Percentiles rank a stretch among this genome's conserved stretches.
Evolutionary conservation across 164 flowering plant species (phyloP).

Genomic region (Aristolochia contorta): DNA sequence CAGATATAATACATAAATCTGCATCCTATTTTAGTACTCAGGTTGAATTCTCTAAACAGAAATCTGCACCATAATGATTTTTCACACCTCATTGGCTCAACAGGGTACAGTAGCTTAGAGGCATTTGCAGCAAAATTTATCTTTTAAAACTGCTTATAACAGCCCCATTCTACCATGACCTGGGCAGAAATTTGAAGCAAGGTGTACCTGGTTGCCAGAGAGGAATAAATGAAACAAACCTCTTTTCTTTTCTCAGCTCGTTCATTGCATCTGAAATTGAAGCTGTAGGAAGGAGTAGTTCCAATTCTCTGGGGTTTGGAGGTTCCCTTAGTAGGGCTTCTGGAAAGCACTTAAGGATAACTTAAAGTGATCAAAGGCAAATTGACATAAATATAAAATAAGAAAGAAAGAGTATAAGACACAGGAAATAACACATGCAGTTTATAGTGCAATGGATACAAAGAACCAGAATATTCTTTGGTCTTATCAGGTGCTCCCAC

Average conservation of each 20-base stretch:
- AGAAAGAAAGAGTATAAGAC: not conserved
- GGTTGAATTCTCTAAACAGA: no score
- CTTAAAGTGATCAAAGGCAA: not conserved
- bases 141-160: not conserved
- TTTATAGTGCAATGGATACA: conserved; percentile 50
- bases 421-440: not conserved
- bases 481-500: conserved; percentile 25
- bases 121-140: no score
- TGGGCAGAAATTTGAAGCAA: not conserved
- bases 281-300: conserved; percentile 61
- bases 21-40: no score
- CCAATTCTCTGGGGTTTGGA: conserved; percentile 47
- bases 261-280: conserved; percentile 85
- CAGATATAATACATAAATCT: no score
- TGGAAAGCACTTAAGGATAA: conserved; percentile 35
- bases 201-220: not conserved
- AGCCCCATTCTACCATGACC: conserved; percentile 1
- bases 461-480: conserved; percentile 31
- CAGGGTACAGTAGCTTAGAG: no score
- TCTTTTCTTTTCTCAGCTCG: conserved; percentile 91
- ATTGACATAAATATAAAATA: not conserved
- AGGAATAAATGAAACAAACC: conserved; percentile 31
- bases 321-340: conserved; percentile 52
- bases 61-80: no score
- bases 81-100: no score